Evolutionary conservation across 2,329 filamentous ascomycete genomes (phyloP).

Genomic region (Pleomassaria siparia): DNA sequence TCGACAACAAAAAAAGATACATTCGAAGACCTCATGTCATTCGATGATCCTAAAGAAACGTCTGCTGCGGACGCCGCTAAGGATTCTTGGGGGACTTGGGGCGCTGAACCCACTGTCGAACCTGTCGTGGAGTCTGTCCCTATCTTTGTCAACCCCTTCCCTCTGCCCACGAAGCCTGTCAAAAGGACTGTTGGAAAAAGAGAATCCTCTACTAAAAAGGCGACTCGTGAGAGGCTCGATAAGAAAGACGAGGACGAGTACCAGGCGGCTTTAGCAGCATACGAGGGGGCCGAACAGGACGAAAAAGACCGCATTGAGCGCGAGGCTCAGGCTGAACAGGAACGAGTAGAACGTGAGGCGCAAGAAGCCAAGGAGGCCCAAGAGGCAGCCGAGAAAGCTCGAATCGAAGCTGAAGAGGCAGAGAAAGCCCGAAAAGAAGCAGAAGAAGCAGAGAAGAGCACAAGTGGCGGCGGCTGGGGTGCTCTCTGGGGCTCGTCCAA

Average conservation of each 20-base stretch:
- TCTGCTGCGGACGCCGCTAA: constrained; percentile 29
- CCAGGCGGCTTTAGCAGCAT: constrained; percentile 15
- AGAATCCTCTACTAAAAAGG: constrained; percentile 17
- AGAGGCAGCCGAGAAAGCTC: constrained; percentile 3
- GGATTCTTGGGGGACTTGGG: constrained; percentile 24
- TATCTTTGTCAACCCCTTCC: not conserved
- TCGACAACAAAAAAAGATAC: constrained; percentile 29
- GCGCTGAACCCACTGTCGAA: constrained; percentile 7
- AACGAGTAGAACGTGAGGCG: constrained; percentile 46
- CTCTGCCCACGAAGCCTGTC: constrained; percentile 17
- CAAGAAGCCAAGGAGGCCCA: constrained; percentile 24
- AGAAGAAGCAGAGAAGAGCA: constrained; percentile 4
- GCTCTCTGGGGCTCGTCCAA: constrained; percentile 7
- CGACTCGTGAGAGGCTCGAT: constrained; percentile 21
- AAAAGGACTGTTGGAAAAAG: constrained; percentile 35
- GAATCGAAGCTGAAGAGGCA: constrained; percentile 3
- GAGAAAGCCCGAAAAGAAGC: constrained; percentile 14
- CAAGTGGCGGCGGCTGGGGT: constrained; percentile 9
- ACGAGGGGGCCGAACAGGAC: constrained; percentile 15
- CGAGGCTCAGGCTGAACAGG: constrained; percentile 12
- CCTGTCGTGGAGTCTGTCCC: not conserved
- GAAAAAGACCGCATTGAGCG: constrained; percentile 14
- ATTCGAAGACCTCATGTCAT: constrained; percentile 31
- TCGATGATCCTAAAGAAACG: constrained; percentile 35
- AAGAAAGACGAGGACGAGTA: constrained; percentile 19